Conservation (phyloP, 371 early-diverging fungal genomes). For the Homolaphlyctis polyrhiza region DNA sequence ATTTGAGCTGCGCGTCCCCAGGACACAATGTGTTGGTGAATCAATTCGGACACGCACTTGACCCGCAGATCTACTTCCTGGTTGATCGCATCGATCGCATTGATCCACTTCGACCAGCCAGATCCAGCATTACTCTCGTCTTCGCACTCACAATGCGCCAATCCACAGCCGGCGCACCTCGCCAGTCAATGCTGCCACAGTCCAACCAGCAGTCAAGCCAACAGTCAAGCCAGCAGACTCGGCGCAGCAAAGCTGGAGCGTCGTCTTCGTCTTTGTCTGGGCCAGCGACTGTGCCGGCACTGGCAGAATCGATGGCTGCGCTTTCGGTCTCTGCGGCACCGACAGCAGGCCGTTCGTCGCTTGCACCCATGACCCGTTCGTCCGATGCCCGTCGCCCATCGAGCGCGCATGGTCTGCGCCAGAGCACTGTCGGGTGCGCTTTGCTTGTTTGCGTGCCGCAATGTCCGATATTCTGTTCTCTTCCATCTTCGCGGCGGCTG, state of each 20-base stretch:
- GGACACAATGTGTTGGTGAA: no score
- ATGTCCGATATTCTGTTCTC: not conserved
- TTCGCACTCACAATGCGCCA: not conserved
- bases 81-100: no score
- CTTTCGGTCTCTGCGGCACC: no score
- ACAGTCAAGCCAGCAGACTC: no score
- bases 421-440: not conserved
- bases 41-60: no score
- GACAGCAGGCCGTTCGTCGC: no score
- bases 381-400: not conserved
- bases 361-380: no score
- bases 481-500: not conserved
- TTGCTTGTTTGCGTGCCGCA: not conserved
- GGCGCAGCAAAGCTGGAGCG: no score
- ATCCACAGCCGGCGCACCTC: not conserved
- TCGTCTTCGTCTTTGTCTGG: not conserved
- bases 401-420: not conserved
- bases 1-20: no score
- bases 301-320: not conserved
- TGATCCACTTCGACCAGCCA: slow-evolving; percentile 8
- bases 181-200: not conserved
- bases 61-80: no score
- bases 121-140: not conserved
- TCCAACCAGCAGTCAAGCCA: not conserved
- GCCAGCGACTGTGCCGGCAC: not conserved